Conservation (phyloP, 2,329 filamentous ascomycete genomes). For the Fusarium papillatum region DNA sequence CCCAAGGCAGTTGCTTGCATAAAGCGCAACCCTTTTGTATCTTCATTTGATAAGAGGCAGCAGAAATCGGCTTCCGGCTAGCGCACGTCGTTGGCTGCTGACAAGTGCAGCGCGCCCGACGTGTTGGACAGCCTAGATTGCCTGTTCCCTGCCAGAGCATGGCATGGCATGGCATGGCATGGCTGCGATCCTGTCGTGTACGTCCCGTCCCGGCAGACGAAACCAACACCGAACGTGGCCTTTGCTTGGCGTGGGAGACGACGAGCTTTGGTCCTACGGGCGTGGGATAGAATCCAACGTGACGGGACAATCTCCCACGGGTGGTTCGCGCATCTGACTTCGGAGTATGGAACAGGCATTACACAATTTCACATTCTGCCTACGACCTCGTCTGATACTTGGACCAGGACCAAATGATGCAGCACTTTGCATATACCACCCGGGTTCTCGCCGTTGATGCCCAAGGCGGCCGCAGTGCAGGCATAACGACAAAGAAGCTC, state of each 20-base stretch:
- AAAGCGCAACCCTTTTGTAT: not conserved
- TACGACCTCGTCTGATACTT: not conserved
- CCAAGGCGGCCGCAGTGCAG: slow-evolving; percentile 10
- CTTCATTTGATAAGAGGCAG: not conserved
- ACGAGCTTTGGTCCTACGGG: slow-evolving; percentile 3
- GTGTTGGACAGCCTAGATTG: not conserved
- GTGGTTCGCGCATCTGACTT: not conserved
- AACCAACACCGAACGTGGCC: slow-evolving; percentile 10
- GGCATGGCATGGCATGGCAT: not conserved
- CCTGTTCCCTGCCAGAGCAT: slow-evolving; percentile 12
- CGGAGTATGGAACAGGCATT: not conserved
- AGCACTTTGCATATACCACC: not conserved
- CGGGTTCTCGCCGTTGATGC: not conserved
- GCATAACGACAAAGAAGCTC: not conserved
- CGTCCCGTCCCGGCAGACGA: slow-evolving; percentile 17
- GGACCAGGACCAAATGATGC: not conserved
- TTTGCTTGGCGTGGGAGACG: slow-evolving; percentile 9
- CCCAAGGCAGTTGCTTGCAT: slow-evolving; percentile 8
- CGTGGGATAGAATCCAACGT: slow-evolving; percentile 8
- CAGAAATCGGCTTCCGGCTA: not conserved
- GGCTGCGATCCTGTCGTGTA: slow-evolving; percentile 4
- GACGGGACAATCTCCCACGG: slow-evolving; percentile 3
- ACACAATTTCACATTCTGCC: not conserved
- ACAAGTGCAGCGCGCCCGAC: slow-evolving; percentile 3
- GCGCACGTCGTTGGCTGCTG: not conserved